phyloP scores from a whole-genome alignment of 75 land plant species.

The Pinus taeda region DNA sequence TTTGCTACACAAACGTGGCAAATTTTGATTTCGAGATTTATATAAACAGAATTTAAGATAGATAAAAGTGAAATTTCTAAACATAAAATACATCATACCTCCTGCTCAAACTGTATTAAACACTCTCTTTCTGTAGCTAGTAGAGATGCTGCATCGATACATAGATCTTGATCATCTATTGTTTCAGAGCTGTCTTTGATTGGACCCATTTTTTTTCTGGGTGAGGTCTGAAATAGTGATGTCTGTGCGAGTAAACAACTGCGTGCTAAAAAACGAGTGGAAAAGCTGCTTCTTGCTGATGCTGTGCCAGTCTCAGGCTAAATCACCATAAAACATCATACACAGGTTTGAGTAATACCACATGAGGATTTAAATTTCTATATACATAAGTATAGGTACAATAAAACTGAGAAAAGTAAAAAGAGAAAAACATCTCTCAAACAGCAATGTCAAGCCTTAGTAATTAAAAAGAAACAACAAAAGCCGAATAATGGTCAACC shows the following conservation, averaged over 20 bases:
- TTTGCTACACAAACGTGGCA: not conserved
- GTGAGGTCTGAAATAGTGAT: slow-evolving; percentile 21
- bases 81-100: slow-evolving; percentile 18
- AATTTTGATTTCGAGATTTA: not conserved
- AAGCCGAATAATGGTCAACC: slow-evolving; percentile 22
- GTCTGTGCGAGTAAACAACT: slow-evolving; percentile 17
- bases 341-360: not conserved
- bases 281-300: slow-evolving; percentile 49
- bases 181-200: slow-evolving; percentile 8
- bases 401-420: not conserved
- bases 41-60: not conserved
- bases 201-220: slow-evolving; percentile 7
- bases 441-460: not conserved
- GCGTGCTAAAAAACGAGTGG: slow-evolving; percentile 38
- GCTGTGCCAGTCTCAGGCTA: slow-evolving; percentile 25
- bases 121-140: slow-evolving; percentile 26
- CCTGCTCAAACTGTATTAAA: slow-evolving; percentile 23
- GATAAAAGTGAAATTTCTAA: not conserved
- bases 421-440: too few relatives aligned
- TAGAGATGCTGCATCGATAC: slow-evolving; percentile 15
- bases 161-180: slow-evolving; percentile 11
- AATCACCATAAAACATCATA: slow-evolving; percentile 1
- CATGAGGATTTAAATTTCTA: not conserved
- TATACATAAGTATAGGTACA: not conserved
- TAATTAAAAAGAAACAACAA: not conserved